Conservation (phyloP, 2,329 filamentous ascomycete genomes). For the Dothideomycetes sp. region DNA sequence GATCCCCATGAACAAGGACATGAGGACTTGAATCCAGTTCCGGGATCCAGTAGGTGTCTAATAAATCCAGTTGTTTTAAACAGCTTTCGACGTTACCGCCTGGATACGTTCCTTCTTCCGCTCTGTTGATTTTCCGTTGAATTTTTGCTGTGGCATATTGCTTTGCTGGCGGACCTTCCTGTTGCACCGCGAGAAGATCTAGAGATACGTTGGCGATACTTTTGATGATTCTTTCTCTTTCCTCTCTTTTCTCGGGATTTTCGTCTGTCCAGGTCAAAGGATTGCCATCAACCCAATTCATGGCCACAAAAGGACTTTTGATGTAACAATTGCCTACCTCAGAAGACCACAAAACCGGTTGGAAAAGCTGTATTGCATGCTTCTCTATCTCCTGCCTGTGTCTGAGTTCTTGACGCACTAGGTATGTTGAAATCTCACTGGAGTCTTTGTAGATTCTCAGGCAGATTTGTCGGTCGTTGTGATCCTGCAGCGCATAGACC, state of each 20-base stretch:
- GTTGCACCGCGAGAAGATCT: neutral
- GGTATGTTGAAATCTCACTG: neutral
- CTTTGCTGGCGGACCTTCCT: neutral
- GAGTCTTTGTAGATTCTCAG: too few relatives aligned
- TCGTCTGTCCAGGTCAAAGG: neutral
- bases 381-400: neutral
- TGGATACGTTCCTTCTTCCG: neutral
- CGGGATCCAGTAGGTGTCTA: slow-evolving; percentile 1
- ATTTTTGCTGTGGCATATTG: neutral
- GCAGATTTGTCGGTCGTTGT: too few relatives aligned
- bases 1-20: neutral
- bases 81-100: neutral
- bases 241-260: neutral
- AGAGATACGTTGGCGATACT: neutral
- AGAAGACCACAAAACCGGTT: neutral
- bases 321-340: neutral
- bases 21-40: neutral
- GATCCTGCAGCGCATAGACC: too few relatives aligned
- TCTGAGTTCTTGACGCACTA: neutral
- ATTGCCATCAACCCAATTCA: neutral
- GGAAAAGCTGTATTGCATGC: neutral
- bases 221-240: neutral
- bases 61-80: neutral
- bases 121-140: neutral
- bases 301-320: neutral